phyloP scores from a whole-genome alignment of 2,329 filamentous ascomycete species.

The Claviceps spartinae region DNA sequence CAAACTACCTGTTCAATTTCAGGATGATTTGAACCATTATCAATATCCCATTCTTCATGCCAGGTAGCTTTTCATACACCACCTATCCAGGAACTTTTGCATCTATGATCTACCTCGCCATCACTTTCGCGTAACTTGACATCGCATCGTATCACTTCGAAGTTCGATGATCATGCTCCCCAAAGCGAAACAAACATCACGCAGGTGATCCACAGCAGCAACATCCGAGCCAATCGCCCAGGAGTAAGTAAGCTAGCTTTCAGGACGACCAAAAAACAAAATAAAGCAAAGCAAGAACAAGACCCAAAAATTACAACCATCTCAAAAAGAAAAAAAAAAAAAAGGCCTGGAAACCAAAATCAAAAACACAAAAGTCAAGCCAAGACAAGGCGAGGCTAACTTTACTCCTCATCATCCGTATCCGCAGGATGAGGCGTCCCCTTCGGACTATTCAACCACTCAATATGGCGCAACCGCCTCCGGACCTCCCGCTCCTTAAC shows the following conservation, averaged over 20 bases:
- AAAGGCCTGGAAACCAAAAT: not conserved
- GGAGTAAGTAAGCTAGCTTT: too few species aligned
- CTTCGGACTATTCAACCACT: slow-evolving; percentile 75
- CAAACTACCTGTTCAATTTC: too few species aligned
- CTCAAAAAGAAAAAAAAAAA: not conserved
- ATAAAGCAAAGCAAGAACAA: not conserved
- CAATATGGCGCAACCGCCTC: slow-evolving; percentile 71
- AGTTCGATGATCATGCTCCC: too few species aligned
- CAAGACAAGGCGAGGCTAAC: not conserved
- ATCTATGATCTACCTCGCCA: too few species aligned
- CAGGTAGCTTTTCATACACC: not conserved
- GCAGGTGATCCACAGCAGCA: too few species aligned
- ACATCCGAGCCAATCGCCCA: too few species aligned
- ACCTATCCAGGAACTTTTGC: too few species aligned
- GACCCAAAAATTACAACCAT: not conserved
- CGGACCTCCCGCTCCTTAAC: slow-evolving; percentile 85
- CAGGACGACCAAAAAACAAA: not conserved
- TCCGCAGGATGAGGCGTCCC: slow-evolving; percentile 66
- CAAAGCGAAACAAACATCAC: too few species aligned
- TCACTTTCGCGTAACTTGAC: too few species aligned
- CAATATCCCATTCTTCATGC: not conserved
- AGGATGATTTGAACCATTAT: too few species aligned
- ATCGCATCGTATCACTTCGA: too few species aligned
- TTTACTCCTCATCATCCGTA: slow-evolving; percentile 56
- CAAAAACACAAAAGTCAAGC: not conserved